phyloP scores from a whole-genome alignment of 2,329 filamentous ascomycete species.

The Simplicillium sp. region DNA sequence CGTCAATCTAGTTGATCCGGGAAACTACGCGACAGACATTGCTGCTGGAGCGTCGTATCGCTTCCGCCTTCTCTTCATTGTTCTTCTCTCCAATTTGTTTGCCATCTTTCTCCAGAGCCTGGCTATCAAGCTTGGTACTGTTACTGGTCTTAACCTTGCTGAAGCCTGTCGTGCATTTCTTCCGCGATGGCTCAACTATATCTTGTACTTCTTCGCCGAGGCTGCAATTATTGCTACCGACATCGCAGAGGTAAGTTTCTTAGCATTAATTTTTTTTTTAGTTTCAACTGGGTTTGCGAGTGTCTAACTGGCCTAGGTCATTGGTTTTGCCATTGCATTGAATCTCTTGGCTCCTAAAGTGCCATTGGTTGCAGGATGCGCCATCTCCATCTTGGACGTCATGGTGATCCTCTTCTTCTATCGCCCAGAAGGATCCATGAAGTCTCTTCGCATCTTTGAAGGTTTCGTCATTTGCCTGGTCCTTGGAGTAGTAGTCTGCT shows the following conservation, averaged over 20 bases:
- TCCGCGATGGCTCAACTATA: slow-evolving; percentile 54
- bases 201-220: slow-evolving; percentile 55
- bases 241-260: slow-evolving; percentile 43
- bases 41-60: slow-evolving; percentile 57
- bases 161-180: slow-evolving; percentile 57
- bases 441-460: slow-evolving; percentile 51
- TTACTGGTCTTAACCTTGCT: slow-evolving; percentile 58
- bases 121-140: slow-evolving; percentile 59
- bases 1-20: slow-evolving; percentile 37
- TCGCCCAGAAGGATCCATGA: slow-evolving; percentile 47
- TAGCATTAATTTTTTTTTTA: not conserved
- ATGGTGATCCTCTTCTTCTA: slow-evolving; percentile 61
- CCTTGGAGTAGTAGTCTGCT: slow-evolving; percentile 51
- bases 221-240: slow-evolving; percentile 63
- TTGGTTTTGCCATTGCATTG: slow-evolving; percentile 60
- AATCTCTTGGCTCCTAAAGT: slow-evolving; percentile 55
- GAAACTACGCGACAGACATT: slow-evolving; percentile 64
- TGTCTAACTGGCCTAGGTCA: slow-evolving; percentile 29
- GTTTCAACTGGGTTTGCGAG: not conserved
- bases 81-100: slow-evolving; percentile 60
- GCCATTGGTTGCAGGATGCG: slow-evolving; percentile 58
- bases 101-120: slow-evolving; percentile 62
- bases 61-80: slow-evolving; percentile 58
- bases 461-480: slow-evolving; percentile 54
- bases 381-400: slow-evolving; percentile 59